Base-by-base conservation (phyloP, 2,329 filamentous ascomycete species). In the Ophiostoma sp. region DNA sequence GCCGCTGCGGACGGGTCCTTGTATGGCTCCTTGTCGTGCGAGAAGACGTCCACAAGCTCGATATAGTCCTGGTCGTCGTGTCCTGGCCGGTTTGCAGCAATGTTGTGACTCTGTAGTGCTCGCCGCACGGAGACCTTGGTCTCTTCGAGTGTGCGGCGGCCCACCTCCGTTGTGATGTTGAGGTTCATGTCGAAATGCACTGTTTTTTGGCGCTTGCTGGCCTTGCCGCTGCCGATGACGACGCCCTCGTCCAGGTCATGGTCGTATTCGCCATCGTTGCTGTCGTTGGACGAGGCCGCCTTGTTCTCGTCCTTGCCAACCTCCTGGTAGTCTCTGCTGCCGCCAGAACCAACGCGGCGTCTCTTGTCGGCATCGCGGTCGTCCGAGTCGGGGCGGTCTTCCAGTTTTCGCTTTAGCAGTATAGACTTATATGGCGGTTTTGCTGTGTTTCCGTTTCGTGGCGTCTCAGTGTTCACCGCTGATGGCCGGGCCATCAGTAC, bases 141-240 rank as follows among this genome's bases (percentile, higher is more conserved):
- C 65, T 86, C 82, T 5, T 84, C 82, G 73, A 86, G 80, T 5
- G 82, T 82, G 71, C 84, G 78, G 62, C 78, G 77, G 64, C 82
- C 81, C 11, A 87, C 81, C 72, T 85, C 83, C 76, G 85, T 82
- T 6, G 85, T 82, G 69, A 82, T 79, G 74, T 85, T 86, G 73
- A 83, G 81, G 27, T 83, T 81, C 70, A 87, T 80, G 77, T 87
- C 84, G 71, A 87, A 87, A 64, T 84, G 78, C 65, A 87, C 85
- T 36, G 76, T 76, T 73, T 27, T 82, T 85, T 70, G 82, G 49
- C 84, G 81, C 74, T 87, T 87, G 45, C 75, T 79, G 3, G 81
- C 82, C 71, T 36, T 18, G 49, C 12, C 40, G 60, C 49, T n/a
- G 58, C 16, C 60, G 9, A 63, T n/a, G 60, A 41, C 58, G 36